Conservation (phyloP, 805 yeast genomes). For the Teunomyces pallodes region DNA sequence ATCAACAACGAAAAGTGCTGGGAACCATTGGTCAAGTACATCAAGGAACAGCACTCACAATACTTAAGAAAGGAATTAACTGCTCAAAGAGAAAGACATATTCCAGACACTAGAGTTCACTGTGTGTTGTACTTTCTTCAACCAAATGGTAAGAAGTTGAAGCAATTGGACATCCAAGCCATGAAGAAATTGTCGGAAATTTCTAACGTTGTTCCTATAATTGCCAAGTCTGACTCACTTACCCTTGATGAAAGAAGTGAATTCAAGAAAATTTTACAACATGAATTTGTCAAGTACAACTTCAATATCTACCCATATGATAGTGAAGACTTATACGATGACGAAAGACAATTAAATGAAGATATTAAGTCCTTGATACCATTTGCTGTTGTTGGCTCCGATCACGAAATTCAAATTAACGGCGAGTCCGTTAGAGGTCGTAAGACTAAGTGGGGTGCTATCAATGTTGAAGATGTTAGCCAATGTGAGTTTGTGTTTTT, state of each 20-base stretch:
- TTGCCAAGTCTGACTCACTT: conserved; percentile 89
- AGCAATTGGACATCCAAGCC: conserved; percentile 77
- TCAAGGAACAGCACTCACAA: conserved; percentile 91
- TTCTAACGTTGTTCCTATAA: conserved; percentile 91
- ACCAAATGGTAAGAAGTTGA: conserved; percentile 85
- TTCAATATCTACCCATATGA: conserved; percentile 86
- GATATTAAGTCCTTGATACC: conserved; percentile 78
- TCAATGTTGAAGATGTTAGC: conserved; percentile 88
- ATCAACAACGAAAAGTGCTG: conserved; percentile 92
- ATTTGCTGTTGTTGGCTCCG: conserved; percentile 93
- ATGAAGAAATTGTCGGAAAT: conserved; percentile 83
- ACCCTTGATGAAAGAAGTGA: conserved; percentile 80
- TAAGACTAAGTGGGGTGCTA: conserved; percentile 89
- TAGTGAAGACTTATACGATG: conserved; percentile 62
- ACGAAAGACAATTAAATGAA: conserved; percentile 68
- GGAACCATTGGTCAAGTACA: conserved; percentile 93
- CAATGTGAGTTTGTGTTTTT: conserved; percentile 96
- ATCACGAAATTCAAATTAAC: conserved; percentile 66
- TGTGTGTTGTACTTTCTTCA: conserved; percentile 88
- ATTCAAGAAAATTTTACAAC: conserved; percentile 74
- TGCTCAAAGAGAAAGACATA: conserved; percentile 82
- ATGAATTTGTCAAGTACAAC: conserved; percentile 69
- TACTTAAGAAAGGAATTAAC: conserved; percentile 91
- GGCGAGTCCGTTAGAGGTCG: conserved; percentile 87
- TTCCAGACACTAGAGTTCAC: conserved; percentile 89